Evolutionary conservation across 352 stramenopile species (phyloP), one percentile per base, ranked within the genome.

Genomic region (Pythium dissotocum): DNA sequence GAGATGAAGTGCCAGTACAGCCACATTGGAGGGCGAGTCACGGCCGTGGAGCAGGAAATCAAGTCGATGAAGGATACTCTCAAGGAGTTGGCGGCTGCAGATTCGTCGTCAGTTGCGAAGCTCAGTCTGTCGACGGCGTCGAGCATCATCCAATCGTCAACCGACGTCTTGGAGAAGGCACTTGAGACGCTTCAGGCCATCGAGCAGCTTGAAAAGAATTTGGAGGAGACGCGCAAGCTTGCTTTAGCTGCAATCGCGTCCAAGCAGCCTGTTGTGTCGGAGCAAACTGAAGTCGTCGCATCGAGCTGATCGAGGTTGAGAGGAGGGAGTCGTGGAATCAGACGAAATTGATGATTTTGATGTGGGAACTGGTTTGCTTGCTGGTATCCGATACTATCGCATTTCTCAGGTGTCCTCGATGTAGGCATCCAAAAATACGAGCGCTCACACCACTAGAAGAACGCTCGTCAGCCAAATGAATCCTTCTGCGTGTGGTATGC

Each of bases 1-100:
- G 79, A 87, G 61, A 86, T 90, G 82, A 90, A 83, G 64, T 93
- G 85, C 59, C 69, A 78, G 38, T 92, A 89, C 61, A 79, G 67
- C 30, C 67, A 79, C 30, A 74, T 93, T 9, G 66, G 76, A 4
- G 73, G 73, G 4, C 80, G 80, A 58, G 59, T 93, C 16, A 76
- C 72, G 4, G 63, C 73, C 46, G 76, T 93, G n/a, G 79, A 74
- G 55, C 64, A 77, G 26, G 76, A 93, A 71, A 79, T 93, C 63
- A 51, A 51, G 30, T 56, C 40, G 2, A 44, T 76, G 24, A 64
- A 70, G 53, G 42, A 70, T 21, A 62, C 58, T 13, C 56, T 76
- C 1, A 40, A 53, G n/a, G 54, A 73, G 24, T 24, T 72, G 14
- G 55, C 53, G 2, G 32, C 59, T 2, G 7, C 7, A 3, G 33